These are phyloP conservation scores for Pichia phayaonensis DNA, from an alignment of 805 yeast species.

Conservation along the genomic window DNA sequence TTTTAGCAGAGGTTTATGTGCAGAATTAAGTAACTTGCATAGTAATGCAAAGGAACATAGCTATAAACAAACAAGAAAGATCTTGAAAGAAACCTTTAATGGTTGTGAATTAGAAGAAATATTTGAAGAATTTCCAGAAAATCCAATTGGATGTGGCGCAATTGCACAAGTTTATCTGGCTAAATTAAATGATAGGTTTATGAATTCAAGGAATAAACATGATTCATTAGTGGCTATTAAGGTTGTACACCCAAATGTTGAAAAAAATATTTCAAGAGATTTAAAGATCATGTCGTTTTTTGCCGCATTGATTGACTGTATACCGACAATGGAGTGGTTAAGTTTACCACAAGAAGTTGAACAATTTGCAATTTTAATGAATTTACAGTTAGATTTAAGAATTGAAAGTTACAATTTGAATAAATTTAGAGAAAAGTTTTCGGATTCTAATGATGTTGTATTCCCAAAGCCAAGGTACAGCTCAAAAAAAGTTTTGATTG, in stretches of 20 bases:
- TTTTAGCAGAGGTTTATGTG: conserved; percentile 72
- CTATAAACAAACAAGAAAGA: conserved; percentile 47
- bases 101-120: conserved; percentile 55
- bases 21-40: conserved; percentile 68
- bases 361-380: conserved; percentile 81
- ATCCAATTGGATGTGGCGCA: conserved; percentile 95
- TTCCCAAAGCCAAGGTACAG: conserved; percentile 77
- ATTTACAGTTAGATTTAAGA: conserved; percentile 77
- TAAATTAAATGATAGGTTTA: conserved; percentile 42
- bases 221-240: conserved; percentile 75
- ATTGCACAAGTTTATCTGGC: conserved; percentile 93
- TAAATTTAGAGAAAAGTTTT: conserved; percentile 65
- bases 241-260: conserved; percentile 86
- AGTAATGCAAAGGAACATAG: conserved; percentile 77
- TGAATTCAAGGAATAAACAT: conserved; percentile 24
- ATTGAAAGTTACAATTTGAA: conserved; percentile 80
- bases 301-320: conserved; percentile 56
- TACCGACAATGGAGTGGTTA: conserved; percentile 98
- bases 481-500: conserved; percentile 69
- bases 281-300: conserved; percentile 75
- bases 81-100: conserved; percentile 51
- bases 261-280: conserved; percentile 66
- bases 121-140: conserved; percentile 67
- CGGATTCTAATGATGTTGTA: conserved; percentile 47
- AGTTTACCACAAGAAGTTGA: conserved; percentile 91